Evolutionary conservation across 2,329 filamentous ascomycete genomes (phyloP).

Genomic region (Malbranchea cinnamomea): DNA sequence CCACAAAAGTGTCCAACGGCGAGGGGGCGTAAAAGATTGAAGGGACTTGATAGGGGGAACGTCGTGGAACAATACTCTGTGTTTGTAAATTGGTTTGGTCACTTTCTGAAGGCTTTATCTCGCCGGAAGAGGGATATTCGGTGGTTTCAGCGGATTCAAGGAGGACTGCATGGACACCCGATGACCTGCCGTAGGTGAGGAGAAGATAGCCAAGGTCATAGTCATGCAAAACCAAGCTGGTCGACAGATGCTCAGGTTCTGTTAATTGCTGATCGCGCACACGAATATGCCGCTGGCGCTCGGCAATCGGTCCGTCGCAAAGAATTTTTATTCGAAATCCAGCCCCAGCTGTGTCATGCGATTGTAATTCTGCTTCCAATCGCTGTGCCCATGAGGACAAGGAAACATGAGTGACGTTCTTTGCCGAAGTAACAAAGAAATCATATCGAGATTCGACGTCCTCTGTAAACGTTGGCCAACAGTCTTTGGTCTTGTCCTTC

Average conservation of each 20-base stretch:
- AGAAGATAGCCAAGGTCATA: conserved; percentile 44
- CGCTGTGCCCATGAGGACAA: conserved; percentile 41
- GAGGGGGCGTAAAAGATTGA: conserved; percentile 25
- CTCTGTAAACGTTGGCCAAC: conserved; percentile 41
- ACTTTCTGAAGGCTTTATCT: conserved; percentile 15
- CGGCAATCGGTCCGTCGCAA: conserved; percentile 35
- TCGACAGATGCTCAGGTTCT: conserved; percentile 25
- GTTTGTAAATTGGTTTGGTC: conserved; percentile 13
- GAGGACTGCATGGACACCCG: conserved; percentile 35
- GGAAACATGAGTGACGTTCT: conserved; percentile 40
- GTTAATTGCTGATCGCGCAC: conserved; percentile 16
- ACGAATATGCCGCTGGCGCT: conserved; percentile 34
- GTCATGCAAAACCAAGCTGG: conserved; percentile 40
- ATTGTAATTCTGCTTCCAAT: conserved; percentile 41
- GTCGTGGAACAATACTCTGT: conserved; percentile 17
- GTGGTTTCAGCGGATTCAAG: conserved; percentile 34
- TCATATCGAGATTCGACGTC: conserved; percentile 42
- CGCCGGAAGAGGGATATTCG: conserved; percentile 16
- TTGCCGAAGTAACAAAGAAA: conserved; percentile 42
- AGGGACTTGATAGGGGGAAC: conserved; percentile 29
- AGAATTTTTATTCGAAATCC: conserved; percentile 42
- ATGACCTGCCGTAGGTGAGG: conserved; percentile 33
- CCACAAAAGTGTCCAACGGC: conserved; percentile 26
- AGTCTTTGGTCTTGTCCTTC: conserved; percentile 13
- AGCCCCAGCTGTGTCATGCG: conserved; percentile 36